Base-by-base conservation (phyloP, 768 basidiomycete species). In the Kwoniella newhampshirensis region DNA sequence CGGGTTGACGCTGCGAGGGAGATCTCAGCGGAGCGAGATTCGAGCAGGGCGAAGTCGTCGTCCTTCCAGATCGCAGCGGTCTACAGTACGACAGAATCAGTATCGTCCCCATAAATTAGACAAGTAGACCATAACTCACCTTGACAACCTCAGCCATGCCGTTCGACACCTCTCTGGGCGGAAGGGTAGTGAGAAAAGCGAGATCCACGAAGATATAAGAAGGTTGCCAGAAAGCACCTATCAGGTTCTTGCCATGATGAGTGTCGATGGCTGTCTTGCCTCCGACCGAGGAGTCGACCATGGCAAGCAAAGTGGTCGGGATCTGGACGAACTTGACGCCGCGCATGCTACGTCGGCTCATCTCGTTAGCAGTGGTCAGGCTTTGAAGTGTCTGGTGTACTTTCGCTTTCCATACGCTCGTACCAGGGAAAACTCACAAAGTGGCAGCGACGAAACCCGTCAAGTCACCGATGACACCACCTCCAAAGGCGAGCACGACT, bases 251-350 rank as follows among this genome's bases (percentile, higher is more conserved):
- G 53, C 96, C 96, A 62, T 91, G 89, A 1, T 91, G 91, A 0
- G 94, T 97, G 74, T 99, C 96, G 60, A 98, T 92, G n/a, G 96
- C 94, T 0, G 96, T 99, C 81, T 97, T 99, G 32, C 96, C 94
- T 4, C 96, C 96, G 41, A 99, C 86, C 59, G 90, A 87, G 0
- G 93, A 97, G 77, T 99, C 96, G 21, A 99, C 96, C 96, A 99
- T 99, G 5, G 93, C 91, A 57, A 99, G 83, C 1, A 99, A 81
- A 0, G 93, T 96, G 0, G 96, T 97, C 0, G 96, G 96, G 53
- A 99, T 89, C 79, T 99, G 96, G 20, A 90, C 86, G 77, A 94
- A 89, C 54, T 87, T 88, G 21, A 98, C 85, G 6, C 96, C 96
- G 51, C 96, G 88, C 96, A 99, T 99, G 79, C 92, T 94, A 39